phyloP scores from a whole-genome alignment of 2,329 filamentous ascomycete genomes.

The Aureobasidium sp. region DNA sequence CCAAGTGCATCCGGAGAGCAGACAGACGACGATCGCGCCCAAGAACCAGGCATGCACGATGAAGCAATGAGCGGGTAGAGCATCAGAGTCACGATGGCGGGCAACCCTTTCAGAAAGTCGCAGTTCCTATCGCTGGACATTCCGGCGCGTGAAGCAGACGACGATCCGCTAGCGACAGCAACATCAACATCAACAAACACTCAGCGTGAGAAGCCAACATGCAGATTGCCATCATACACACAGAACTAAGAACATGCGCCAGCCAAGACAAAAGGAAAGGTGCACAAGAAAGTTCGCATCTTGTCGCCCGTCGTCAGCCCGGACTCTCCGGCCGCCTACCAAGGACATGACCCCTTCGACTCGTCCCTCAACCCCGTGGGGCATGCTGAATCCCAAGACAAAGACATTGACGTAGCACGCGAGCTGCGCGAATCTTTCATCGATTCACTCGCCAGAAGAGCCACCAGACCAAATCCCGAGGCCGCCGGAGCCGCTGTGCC shows the following conservation, averaged over 20 bases:
- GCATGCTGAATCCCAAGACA: neutral
- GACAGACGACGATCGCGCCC: neutral
- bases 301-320: constrained; percentile 13
- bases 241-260: neutral
- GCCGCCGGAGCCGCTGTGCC: neutral
- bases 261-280: constrained; percentile 14
- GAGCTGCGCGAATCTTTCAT: constrained; percentile 14
- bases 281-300: constrained; percentile 15
- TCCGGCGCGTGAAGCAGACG: constrained; percentile 6
- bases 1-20: neutral
- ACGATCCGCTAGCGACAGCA: neutral
- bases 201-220: neutral
- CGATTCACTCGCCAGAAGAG: constrained; percentile 5
- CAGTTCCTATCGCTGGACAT: constrained; percentile 4
- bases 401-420: neutral
- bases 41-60: constrained; percentile 8
- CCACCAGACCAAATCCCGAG: neutral
- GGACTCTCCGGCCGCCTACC: constrained; percentile 9
- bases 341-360: constrained; percentile 14
- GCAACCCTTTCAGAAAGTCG: constrained; percentile 14
- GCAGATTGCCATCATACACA: neutral
- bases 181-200: neutral
- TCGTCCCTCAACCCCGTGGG: constrained; percentile 5
- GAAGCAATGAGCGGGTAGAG: constrained; percentile 13
- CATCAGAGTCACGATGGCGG: neutral